Conservation (phyloP, 345 rosid species). For the Salix viminalis region DNA sequence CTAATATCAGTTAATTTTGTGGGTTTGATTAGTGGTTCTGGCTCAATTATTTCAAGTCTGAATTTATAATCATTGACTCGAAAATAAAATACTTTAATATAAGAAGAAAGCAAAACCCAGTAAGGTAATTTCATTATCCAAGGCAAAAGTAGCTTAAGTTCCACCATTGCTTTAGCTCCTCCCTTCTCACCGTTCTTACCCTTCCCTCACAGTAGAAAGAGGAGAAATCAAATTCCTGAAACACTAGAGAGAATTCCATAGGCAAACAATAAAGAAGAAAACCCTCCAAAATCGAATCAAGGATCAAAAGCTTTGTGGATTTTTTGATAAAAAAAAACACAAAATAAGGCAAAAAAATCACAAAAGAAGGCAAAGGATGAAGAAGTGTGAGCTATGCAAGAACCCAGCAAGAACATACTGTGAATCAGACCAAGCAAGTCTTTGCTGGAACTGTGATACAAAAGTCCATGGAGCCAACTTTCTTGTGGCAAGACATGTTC, state of each 20-base stretch:
- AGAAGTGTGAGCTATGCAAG: constrained; percentile 57
- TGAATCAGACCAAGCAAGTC: constrained; percentile 62
- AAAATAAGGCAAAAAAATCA: too few species aligned
- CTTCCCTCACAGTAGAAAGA: not conserved
- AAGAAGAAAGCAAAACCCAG: not conserved
- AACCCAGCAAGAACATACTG: constrained; percentile 50
- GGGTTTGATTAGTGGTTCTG: fast-evolving
- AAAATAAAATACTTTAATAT: not conserved
- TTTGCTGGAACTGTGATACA: constrained; percentile 71
- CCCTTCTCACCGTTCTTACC: not conserved
- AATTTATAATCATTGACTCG: too few species aligned
- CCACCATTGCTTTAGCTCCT: not conserved
- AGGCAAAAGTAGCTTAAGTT: not conserved
- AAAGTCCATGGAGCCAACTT: constrained; percentile 73
- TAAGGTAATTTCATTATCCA: not conserved
- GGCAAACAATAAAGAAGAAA: not conserved
- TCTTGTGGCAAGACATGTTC: constrained; percentile 60
- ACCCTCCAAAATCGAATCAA: not conserved
- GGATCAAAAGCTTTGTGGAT: not conserved
- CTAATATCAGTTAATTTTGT: not conserved
- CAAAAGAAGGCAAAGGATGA: constrained; percentile 23
- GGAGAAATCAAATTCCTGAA: not conserved
- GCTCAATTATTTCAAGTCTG: too few species aligned
- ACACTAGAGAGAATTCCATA: too few species aligned
- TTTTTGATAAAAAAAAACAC: not conserved